Base-by-base conservation (phyloP, 345 rosid genomes). In the Citrus medica region DNA sequence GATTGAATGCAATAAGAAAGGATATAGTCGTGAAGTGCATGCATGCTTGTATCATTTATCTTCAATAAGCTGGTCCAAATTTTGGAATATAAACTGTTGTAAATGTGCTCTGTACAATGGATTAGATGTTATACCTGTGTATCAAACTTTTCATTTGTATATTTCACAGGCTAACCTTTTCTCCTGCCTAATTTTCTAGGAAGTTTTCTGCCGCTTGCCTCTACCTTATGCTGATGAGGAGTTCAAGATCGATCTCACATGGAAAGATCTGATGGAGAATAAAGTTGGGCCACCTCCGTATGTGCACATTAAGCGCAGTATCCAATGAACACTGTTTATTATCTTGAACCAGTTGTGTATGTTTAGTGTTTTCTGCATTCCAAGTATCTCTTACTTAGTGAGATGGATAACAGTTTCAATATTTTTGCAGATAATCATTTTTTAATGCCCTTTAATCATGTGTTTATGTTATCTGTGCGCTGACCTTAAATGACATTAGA, bases 251-350 rank as follows among this genome's bases (percentile, higher is more conserved):
- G 94, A 93, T 77, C 68, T 84, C 60, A 83, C 91, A 63, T 87
- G 90, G 91, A 92, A 89, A 79, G 90, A 80, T 61, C 75, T 83
- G 81, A 78, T 70, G 9, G 90, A 87, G 78, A 83, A 86, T 33
- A 91, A 93, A 84, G 74, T 85, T 77, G 94, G 89, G 79, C 94
- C 91, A 51, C 95, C 97, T 87, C 85, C 94, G 59, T 95, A 95
- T 78, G 90, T 87, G 78, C 97, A 92, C 83, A 95, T 95, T 80
- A 90, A 88, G 80, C 96, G 97, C 81, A 95, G 98, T 95, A 95
- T 94, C 99, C 98, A 89, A 63, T 72, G 53, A 79, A 35, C 68
- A 68, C 17, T 84, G 22, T 73, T 25, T 77, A 32, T 63, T 58
- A 74, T 78, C 10, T 33, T 59, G 22, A 53, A 46, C 33, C 22